Conservation (phyloP, 805 yeast species). For the Myxozyma nipponensis region DNA sequence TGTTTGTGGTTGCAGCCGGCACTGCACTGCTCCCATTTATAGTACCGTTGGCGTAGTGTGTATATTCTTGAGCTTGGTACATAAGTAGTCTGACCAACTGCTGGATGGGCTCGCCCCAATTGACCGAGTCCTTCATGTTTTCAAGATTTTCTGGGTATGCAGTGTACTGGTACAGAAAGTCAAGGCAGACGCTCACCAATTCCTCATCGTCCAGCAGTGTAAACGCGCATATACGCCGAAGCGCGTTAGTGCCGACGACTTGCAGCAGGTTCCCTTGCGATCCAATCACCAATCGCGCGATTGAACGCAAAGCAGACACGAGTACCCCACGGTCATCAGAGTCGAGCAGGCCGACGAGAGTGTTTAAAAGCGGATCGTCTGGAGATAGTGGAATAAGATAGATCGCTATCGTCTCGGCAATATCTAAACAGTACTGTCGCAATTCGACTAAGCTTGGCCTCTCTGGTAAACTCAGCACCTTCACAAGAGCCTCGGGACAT, state of each 20-base stretch:
- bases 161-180: constrained; percentile 74
- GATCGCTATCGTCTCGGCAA: constrained; percentile 72
- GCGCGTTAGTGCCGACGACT: constrained; percentile 43
- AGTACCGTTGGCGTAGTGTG: not conserved
- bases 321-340: constrained; percentile 64
- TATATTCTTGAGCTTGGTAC: constrained; percentile 22
- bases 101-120: constrained; percentile 43
- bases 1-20: constrained; percentile 40
- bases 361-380: constrained; percentile 53
- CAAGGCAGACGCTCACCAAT: constrained; percentile 66
- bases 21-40: constrained; percentile 11
- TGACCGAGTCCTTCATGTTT: constrained; percentile 46
- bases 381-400: constrained; percentile 19
- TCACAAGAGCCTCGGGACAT: constrained; percentile 48
- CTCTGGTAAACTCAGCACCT: constrained; percentile 35
- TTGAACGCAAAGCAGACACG: constrained; percentile 65
- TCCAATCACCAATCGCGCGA: constrained; percentile 73
- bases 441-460: constrained; percentile 50
- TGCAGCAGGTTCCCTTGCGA: constrained; percentile 47
- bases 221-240: constrained; percentile 57
- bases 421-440: constrained; percentile 65
- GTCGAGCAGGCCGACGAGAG: constrained; percentile 57
- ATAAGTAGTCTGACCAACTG: constrained; percentile 30
- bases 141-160: constrained; percentile 59
- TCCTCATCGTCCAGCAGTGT: constrained; percentile 66